Base-by-base conservation (phyloP, 2,329 filamentous ascomycete species). In the Dactylellina cionopaga region DNA sequence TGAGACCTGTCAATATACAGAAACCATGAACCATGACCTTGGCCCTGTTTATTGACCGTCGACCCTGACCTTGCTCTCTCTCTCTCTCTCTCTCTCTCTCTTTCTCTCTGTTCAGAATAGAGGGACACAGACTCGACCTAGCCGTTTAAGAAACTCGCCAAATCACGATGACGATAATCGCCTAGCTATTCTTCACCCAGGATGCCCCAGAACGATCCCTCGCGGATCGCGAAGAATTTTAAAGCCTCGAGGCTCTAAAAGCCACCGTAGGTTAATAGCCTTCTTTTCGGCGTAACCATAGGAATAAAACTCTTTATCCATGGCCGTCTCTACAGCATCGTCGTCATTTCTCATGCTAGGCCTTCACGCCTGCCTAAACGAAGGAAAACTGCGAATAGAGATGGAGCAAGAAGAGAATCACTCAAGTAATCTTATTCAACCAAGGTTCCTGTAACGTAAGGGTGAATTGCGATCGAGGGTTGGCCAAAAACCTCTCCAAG, bases 1-100 rank as follows among this genome's bases (percentile, higher is more conserved):
- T 71, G 56, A 71, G 66, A 71, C 66, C 58, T 71, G 66, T 71
- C 66, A 71, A 63, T 56, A 27, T 56, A 39, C 13, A 29, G 7
- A 11, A 44, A 41, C 17, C 56, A 56, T 62, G 31, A 49, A 47
- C 55, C 56, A 49, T 63, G 29, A 51, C 55, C 47, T 62, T 55
- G 54, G 25, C 43, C 52, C 47, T 51, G 19, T 51, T 49, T n/a
- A 11, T 51, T 39, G 27, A 51, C 19, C 56, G 29, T 39, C 56
- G 29, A 27, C 56, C 56, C 35, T 47, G 43, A 51, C 43, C 56
- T 39, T 62, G 56, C 17, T 17, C 46, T 59, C 29, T 51, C 41
- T 43, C 33, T 46, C 39, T 13, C 13, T 41, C 37, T 5, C 5
- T n/a, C 15, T 6, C 17, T 3, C 41, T 22, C n/a, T n/a, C n/a